Evolutionary conservation across 2,329 filamentous ascomycete genomes (phyloP), one percentile per base, ranked within the genome.

Genomic region (Fusarium sambucinum): DNA sequence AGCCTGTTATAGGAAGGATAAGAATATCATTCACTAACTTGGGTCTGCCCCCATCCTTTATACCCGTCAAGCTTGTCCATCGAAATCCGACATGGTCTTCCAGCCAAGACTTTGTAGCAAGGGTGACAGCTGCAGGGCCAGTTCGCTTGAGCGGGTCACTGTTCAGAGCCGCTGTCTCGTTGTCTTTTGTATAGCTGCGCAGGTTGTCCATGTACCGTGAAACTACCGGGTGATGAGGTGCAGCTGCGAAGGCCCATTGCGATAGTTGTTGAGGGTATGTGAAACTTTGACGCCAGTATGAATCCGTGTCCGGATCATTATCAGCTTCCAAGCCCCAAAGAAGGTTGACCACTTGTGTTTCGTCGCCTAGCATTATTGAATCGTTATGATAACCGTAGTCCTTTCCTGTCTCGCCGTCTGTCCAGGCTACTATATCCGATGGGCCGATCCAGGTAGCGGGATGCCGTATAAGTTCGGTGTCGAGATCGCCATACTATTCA

Each of bases 241-340:
- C 54, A 6, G 54, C 21, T 6, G 54, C 33, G 7, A 56, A 52
- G 10, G 45, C 11, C 54, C 54, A 56, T 56, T 56, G 54, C 1
- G 54, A 52, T 52, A 56, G 27, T 17, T 56, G 54, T 14, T 56
- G 54, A 11, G 45, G 45, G 7, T 52, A 56, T 21, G 54, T 56
- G 8, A 33, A 41, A 14, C 45, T 56, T 27, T 2, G 45, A 3
- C 54, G 54, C 54, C 54, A 52, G 35, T 56, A 52, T 41, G 35
- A 45, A 32, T 56, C 54, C 0, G 54, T 52, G 2, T 27, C 27
- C 2, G 35, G 54, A 21, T 41, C 32, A 12, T 52, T 33, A 5
- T 56, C 54, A 21, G 45, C 54, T 41, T 56, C 54, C 14, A 56
- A 32, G 6, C 54, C 54, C 54, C 35, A 56, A 12, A 56, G 35